Percentiles rank a stretch among this genome's conserved stretches.
These are phyloP conservation scores for Starmera quercuum DNA, from an alignment of 805 yeast genomes.

Conservation along the genomic window DNA sequence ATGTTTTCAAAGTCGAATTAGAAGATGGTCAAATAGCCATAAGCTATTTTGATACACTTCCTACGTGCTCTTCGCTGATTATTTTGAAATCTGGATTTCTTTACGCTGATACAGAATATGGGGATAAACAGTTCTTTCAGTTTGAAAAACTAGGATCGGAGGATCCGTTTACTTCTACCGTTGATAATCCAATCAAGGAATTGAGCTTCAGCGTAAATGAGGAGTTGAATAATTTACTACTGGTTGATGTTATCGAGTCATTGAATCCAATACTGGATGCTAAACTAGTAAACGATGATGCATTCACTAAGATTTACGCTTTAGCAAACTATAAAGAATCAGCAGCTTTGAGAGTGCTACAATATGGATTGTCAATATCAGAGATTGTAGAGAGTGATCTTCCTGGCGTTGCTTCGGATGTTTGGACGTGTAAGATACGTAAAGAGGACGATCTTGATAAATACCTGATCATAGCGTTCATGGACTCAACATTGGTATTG, in stretches of 20 bases:
- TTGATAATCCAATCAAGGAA: conserved; percentile 24
- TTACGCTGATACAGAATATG: conserved; percentile 55
- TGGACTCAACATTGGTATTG: conserved; percentile 63
- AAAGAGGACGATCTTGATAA: conserved; percentile 43
- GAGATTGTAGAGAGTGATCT: conserved; percentile 69
- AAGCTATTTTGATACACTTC: conserved; percentile 72
- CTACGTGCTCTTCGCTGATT: conserved; percentile 44
- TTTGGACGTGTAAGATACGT: conserved; percentile 55
- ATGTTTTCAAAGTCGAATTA: conserved; percentile 59
- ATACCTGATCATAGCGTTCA: conserved; percentile 57
- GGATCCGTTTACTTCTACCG: conserved; percentile 26
- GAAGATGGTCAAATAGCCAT: conserved; percentile 38
- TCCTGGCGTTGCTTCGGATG: conserved; percentile 53
- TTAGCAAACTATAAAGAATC: conserved; percentile 35
- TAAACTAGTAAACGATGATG: conserved; percentile 22
- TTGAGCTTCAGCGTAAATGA: conserved; percentile 21
- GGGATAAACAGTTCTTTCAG: conserved; percentile 66
- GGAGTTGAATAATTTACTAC: conserved; percentile 46
- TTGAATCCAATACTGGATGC: conserved; percentile 47
- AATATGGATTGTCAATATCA: conserved; percentile 51
- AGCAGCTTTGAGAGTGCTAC: conserved; percentile 39
- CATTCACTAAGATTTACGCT: conserved; percentile 32
- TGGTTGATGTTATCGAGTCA: conserved; percentile 39
- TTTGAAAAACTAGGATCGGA: conserved; percentile 70
- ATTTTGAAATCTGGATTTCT: conserved; percentile 73